These are phyloP conservation scores for Beauveria scarabaeidicola DNA, from an alignment of 2,329 filamentous ascomycete genomes.

Conservation along the genomic window DNA sequence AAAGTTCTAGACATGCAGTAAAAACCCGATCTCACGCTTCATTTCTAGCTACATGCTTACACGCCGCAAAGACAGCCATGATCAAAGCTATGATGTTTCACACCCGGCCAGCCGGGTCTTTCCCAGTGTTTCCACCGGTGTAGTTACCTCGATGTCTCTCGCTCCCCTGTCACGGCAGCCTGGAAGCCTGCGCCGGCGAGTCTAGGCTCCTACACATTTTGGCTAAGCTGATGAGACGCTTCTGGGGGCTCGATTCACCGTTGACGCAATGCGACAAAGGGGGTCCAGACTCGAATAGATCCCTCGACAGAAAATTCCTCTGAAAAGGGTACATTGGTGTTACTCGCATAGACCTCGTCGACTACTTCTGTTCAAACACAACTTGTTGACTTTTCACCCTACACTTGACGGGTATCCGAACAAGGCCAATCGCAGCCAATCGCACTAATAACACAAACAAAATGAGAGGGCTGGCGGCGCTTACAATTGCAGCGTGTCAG, in stretches of 20 bases:
- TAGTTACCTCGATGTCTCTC: conserved; percentile 3
- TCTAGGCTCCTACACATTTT: conserved; percentile 1
- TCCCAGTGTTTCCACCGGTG: neutral
- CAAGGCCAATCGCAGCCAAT: neutral
- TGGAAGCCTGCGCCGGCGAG: neutral
- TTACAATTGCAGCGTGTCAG: neutral
- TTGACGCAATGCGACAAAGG: neutral
- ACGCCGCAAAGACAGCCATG: neutral
- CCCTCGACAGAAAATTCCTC: neutral
- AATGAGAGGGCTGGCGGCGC: neutral
- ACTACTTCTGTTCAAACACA: neutral
- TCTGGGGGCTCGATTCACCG: neutral
- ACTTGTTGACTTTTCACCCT: neutral
- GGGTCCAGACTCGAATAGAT: neutral
- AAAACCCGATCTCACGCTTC: neutral
- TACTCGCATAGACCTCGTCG: neutral
- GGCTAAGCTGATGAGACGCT: neutral
- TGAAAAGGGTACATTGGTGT: neutral
- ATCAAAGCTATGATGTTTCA: conserved; percentile 1
- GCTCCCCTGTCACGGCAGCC: neutral
- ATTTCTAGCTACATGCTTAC: neutral
- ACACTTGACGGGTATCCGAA: too few relatives aligned
- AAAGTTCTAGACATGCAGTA: conserved; percentile 1
- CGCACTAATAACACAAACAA: neutral
- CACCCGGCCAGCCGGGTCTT: neutral